These are phyloP conservation scores for Articulospora tetracladia DNA, from an alignment of 495 filamentous ascomycete species.

Conservation along the genomic window DNA sequence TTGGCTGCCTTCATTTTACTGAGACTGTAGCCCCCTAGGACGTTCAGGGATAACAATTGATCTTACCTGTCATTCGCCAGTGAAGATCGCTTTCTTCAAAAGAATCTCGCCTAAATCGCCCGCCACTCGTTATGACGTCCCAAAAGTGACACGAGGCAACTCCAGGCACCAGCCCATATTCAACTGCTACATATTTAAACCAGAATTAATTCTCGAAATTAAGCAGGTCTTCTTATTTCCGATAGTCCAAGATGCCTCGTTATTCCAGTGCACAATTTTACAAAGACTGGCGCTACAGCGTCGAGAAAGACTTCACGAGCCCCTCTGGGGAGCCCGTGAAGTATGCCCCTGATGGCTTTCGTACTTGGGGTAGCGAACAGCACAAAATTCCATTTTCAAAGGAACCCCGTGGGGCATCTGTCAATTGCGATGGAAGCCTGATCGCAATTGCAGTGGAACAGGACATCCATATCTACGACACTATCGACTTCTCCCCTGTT, in stretches of 20 bases:
- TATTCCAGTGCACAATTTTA: slow-evolving; percentile 11
- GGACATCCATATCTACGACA: slow-evolving; percentile 10
- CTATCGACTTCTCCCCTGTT: neutral
- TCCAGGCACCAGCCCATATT: neutral
- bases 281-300: slow-evolving; percentile 6
- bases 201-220: neutral
- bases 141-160: neutral
- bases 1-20: no score
- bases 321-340: slow-evolving; percentile 2
- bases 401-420: neutral
- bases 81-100: no score
- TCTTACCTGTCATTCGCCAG: no score
- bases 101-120: no score
- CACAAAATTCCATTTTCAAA: slow-evolving; percentile 7
- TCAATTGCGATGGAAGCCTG: slow-evolving; percentile 6
- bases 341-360: slow-evolving; percentile 9
- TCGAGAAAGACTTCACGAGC: slow-evolving; percentile 6
- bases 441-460: neutral
- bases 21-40: no score
- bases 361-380: slow-evolving; percentile 9
- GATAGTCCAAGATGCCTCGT: neutral
- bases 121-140: no score
- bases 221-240: neutral
- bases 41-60: no score
- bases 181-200: slow-evolving; percentile 1